phyloP scores from a whole-genome alignment of 2,329 filamentous ascomycete species.

The Exophiala xenobiotica region DNA sequence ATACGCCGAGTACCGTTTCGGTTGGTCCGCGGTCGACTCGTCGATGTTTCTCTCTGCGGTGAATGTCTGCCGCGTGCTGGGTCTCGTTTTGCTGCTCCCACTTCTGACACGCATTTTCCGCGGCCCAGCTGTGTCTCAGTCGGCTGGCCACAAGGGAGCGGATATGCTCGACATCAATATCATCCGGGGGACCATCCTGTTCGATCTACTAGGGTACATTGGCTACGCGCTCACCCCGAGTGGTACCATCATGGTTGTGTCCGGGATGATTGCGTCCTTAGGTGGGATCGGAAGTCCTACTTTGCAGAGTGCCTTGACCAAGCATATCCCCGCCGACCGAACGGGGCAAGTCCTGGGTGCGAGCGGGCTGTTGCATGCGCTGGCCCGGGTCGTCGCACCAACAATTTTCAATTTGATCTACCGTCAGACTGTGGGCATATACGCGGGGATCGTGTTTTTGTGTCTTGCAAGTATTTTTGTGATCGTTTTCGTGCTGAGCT shows the following conservation, averaged over 20 bases:
- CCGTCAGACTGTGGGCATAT: constrained; percentile 72
- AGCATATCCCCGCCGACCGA: constrained; percentile 79
- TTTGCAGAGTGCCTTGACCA: constrained; percentile 79
- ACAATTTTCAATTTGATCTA: constrained; percentile 85
- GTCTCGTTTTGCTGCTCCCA: constrained; percentile 74
- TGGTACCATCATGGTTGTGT: constrained; percentile 65
- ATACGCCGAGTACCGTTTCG: constrained; percentile 77
- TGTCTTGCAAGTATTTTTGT: constrained; percentile 67
- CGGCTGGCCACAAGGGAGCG: constrained; percentile 63
- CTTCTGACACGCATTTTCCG: constrained; percentile 74
- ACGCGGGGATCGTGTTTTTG: constrained; percentile 81
- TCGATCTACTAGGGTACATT: constrained; percentile 72
- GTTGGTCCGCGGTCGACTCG: constrained; percentile 78
- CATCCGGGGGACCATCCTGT: constrained; percentile 70
- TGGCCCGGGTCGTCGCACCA: constrained; percentile 76
- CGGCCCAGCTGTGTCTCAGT: constrained; percentile 31
- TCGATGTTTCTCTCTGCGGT: constrained; percentile 78
- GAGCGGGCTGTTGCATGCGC: constrained; percentile 78
- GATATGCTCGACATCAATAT: constrained; percentile 75
- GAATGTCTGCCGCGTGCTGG: constrained; percentile 72
- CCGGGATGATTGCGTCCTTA: constrained; percentile 70
- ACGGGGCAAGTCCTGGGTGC: constrained; percentile 88
- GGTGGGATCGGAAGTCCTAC: constrained; percentile 85
- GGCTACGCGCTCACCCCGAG: constrained; percentile 70
- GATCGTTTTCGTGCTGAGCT: constrained; percentile 64